These are phyloP conservation scores for Camptophora hylomeconis DNA, from an alignment of 2,329 filamentous ascomycete genomes.

Conservation along the genomic window DNA sequence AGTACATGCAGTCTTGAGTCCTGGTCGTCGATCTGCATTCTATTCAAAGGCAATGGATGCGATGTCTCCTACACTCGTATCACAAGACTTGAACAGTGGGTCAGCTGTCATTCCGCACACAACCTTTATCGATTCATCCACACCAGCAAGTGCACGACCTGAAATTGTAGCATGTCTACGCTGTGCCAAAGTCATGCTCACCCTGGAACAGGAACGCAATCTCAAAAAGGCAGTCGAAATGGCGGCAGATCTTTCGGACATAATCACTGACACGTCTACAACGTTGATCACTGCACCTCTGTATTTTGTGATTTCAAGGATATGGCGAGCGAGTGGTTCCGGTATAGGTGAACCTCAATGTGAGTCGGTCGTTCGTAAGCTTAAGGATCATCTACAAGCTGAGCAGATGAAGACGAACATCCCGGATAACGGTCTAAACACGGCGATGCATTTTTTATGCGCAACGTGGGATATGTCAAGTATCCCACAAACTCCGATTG, in stretches of 20 bases:
- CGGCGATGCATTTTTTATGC: constrained; percentile 7
- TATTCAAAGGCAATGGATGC: constrained; percentile 31
- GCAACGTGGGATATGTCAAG: constrained; percentile 7
- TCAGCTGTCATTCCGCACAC: constrained; percentile 1
- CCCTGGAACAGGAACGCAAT: constrained; percentile 29
- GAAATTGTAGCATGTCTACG: constrained; percentile 46
- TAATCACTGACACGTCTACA: constrained; percentile 17
- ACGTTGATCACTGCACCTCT: constrained; percentile 11
- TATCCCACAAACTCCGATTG: background rate
- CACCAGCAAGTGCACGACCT: constrained; percentile 34
- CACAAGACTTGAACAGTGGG: too few species aligned
- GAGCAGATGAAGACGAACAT: constrained; percentile 8
- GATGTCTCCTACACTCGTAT: constrained; percentile 27
- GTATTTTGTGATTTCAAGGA: constrained; percentile 12
- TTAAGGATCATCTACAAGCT: constrained; percentile 4
- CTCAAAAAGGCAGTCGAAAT: constrained; percentile 20
- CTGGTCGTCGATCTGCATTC: constrained; percentile 27
- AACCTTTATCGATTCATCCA: constrained; percentile 40
- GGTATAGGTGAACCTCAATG: background rate
- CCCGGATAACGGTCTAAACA: constrained; percentile 14
- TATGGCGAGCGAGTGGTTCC: constrained; percentile 6
- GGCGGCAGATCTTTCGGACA: constrained; percentile 3
- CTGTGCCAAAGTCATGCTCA: constrained; percentile 44
- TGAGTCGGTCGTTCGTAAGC: constrained; percentile 1
- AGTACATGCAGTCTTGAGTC: constrained; percentile 46